Evolutionary conservation across 179 eudicot species (phyloP).

Genomic region (Spinacia oleracea): DNA sequence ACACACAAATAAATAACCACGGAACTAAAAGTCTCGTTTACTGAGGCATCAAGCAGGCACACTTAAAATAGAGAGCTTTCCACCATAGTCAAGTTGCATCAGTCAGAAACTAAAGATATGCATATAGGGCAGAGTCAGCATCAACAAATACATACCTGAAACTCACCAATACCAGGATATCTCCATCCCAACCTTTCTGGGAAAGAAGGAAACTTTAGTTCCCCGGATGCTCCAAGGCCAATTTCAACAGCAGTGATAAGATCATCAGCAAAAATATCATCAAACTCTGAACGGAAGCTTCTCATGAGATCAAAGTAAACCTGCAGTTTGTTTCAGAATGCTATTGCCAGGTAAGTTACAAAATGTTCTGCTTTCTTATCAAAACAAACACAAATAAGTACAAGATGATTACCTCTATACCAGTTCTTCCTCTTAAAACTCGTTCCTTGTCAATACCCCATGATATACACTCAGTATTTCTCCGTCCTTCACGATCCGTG

Average conservation of each 20-base stretch:
- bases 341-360: conserved; percentile 11
- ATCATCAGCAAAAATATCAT: conserved; percentile 53
- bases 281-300: conserved; percentile 73
- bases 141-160: conserved; percentile 52
- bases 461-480: conserved; percentile 63
- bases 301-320: conserved; percentile 80
- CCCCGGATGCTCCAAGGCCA: conserved; percentile 73
- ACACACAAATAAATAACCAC: neutral
- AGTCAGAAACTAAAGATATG: conserved; percentile 13
- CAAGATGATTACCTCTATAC: conserved; percentile 51
- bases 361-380: neutral
- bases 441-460: conserved; percentile 73
- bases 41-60: conserved; percentile 1
- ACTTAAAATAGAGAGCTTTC: neutral
- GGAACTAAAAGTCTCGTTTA: neutral
- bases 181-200: conserved; percentile 65
- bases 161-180: conserved; percentile 84
- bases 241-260: conserved; percentile 56
- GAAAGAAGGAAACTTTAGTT: conserved; percentile 66
- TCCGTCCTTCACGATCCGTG: conserved; percentile 70
- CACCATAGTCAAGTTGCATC: neutral
- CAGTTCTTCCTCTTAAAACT: conserved; percentile 68
- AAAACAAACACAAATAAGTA: conserved; percentile 8
- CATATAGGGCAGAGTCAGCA: conserved; percentile 21
- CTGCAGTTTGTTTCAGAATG: conserved; percentile 35